Conservation (phyloP, 306 rosid genomes). For the Arachis stenosperma region DNA sequence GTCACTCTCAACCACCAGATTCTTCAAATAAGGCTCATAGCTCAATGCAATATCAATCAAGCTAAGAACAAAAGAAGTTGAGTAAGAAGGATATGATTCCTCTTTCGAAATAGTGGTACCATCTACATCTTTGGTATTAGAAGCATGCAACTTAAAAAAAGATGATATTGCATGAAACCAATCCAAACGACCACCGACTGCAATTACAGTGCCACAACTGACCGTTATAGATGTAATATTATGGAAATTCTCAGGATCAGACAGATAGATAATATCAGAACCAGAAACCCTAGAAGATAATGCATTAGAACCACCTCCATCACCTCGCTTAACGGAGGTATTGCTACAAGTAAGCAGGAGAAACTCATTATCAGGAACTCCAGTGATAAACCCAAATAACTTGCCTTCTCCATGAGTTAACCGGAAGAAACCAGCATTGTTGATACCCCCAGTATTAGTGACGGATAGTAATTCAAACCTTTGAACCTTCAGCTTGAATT, state of each 20-base stretch:
- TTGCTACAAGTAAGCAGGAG: slow-evolving; percentile 77
- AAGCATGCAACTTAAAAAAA: slow-evolving; percentile 60
- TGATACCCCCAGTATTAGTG: slow-evolving; percentile 72
- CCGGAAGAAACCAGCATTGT: slow-evolving; percentile 75
- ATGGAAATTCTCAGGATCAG: slow-evolving; percentile 68
- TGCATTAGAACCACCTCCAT: slow-evolving; percentile 93
- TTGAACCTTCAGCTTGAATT: slow-evolving; percentile 68
- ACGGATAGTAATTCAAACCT: slow-evolving; percentile 74
- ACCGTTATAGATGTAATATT: slow-evolving; percentile 67
- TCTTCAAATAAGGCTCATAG: slow-evolving; percentile 82
- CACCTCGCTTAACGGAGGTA: slow-evolving; percentile 81
- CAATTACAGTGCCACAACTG: slow-evolving; percentile 82
- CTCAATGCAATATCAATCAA: slow-evolving; percentile 87
- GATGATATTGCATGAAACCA: slow-evolving; percentile 74
- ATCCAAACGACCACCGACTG: slow-evolving; percentile 91
- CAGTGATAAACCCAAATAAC: slow-evolving; percentile 70
- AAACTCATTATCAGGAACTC: slow-evolving; percentile 72
- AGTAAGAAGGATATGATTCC: slow-evolving; percentile 45
- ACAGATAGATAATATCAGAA: slow-evolving; percentile 70
- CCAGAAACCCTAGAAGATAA: slow-evolving; percentile 84
- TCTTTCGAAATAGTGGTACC: slow-evolving; percentile 44
- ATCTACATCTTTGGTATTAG: slow-evolving; percentile 49
- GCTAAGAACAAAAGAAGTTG: slow-evolving; percentile 67
- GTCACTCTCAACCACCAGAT: slow-evolving; percentile 47
- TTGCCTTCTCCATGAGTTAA: slow-evolving; percentile 86